Conservation (phyloP, 108 stramenopile species). For the Stephanodiscus minutulus region DNA sequence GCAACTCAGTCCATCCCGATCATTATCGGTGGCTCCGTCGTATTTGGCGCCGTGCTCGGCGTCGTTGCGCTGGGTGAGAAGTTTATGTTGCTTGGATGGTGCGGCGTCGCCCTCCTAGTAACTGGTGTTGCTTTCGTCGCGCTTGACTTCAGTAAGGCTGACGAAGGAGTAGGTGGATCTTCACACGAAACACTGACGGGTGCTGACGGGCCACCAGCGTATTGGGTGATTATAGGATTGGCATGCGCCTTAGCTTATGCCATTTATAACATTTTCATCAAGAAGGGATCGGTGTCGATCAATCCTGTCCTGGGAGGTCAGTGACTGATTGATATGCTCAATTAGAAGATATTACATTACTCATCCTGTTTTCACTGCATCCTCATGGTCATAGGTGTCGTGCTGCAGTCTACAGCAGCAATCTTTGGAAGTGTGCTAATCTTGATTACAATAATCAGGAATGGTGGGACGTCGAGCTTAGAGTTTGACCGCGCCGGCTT, state of each 20-base stretch:
- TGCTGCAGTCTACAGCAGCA: slow-evolving; percentile 74
- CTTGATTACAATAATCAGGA: neutral
- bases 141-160: slow-evolving; percentile 35
- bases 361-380: neutral
- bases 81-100: slow-evolving; percentile 58
- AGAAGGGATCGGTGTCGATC: slow-evolving; percentile 63
- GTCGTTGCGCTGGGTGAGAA: slow-evolving; percentile 47
- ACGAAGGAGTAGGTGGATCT: neutral
- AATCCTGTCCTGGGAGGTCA: slow-evolving; percentile 67
- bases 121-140: slow-evolving; percentile 65
- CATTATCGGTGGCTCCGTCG: slow-evolving; percentile 70
- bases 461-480: neutral
- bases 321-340: neutral
- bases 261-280: slow-evolving; percentile 80
- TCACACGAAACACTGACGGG: neutral
- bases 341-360: neutral
- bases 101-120: slow-evolving; percentile 53
- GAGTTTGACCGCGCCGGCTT: neutral
- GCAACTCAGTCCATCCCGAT: slow-evolving; percentile 73
- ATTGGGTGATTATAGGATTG: slow-evolving; percentile 66
- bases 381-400: slow-evolving; percentile 25
- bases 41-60: slow-evolving; percentile 69
- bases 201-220: neutral
- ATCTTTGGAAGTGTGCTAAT: slow-evolving; percentile 49
- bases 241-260: slow-evolving; percentile 70